Base-by-base conservation (phyloP, 2,329 filamentous ascomycete species). In the Clonostachys solani region DNA sequence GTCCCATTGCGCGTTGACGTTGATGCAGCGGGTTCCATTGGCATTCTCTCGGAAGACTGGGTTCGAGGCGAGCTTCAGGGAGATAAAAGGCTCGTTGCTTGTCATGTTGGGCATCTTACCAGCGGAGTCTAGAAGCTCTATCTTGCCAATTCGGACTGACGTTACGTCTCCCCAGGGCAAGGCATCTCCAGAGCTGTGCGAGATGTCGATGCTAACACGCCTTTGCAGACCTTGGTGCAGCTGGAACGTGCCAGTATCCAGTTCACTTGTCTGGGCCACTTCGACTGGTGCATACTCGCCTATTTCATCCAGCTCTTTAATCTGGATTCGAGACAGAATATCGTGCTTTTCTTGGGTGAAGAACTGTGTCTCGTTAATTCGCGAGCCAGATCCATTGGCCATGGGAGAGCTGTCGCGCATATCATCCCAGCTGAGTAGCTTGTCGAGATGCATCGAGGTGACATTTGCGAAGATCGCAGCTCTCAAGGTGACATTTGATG, bases 341-440 rank as follows among this genome's bases (percentile, higher is more conserved):
- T 99, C 94, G 61, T 99, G 92, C 55, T 91, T 87, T 62, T 97
- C 94, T 64, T 96, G 90, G 0, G 86, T 89, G 58, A 86, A 95
- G 62, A 95, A 99, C 55, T 99, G 92, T 0, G 88, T 87, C 64
- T 99, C 94, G 12, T 89, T 85, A 54, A 99, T 84, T 12, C 94
- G 80, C 19, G 87, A 78, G 40, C 74, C 78, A 51, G 77, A 80
- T 6, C 72, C 63, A 48, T 72, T 76, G 40, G 73, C 72, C 47
- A 78, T 77, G 4, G 78, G 77, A 44, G 84, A 74, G 16, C 81
- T 79, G 65, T 99, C 92, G 49, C 92, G 84, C 85, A 99, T 96
- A 59, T 97, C 94, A 62, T 99, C 94, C 94, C 94, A 99, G 69
- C 94, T 99, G 12, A 96, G 80, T 44, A 99, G 77, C 71, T 96